A percentile compares a stretch with the other conserved stretches of the same genome.
Conservation (phyloP, 768 basidiomycete genomes). For the Rhodotorula diobovata region DNA sequence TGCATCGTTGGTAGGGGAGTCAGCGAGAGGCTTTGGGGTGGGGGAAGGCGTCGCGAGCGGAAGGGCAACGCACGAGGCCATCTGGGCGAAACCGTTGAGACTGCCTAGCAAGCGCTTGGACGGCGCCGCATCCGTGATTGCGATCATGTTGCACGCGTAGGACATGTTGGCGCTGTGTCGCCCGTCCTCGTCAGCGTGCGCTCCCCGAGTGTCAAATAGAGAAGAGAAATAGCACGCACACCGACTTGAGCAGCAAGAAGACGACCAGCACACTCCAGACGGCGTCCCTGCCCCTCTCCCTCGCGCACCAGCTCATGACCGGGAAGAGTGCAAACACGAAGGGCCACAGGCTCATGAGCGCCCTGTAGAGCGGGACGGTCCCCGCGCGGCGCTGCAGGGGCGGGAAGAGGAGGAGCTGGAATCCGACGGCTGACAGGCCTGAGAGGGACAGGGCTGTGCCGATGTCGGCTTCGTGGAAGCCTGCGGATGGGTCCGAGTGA, state of each 20-base stretch:
- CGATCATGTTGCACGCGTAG: conserved; percentile 37
- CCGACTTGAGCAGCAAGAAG: conserved; percentile 20
- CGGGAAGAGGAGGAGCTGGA: conserved; percentile 40
- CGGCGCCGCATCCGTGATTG: conserved; percentile 30
- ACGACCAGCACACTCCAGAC: conserved; percentile 27
- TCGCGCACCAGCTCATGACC: conserved; percentile 18
- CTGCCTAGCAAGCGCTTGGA: conserved; percentile 28
- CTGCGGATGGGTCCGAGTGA: conserved; percentile 15
- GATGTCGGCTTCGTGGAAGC: conserved; percentile 29
- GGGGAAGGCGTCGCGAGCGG: too few relatives aligned
- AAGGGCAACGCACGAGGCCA: conserved; percentile 25
- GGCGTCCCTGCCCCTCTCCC: neutral
- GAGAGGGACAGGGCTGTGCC: conserved; percentile 36
- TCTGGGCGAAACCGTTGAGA: conserved; percentile 36
- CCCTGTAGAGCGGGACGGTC: conserved; percentile 33
- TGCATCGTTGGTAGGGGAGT: neutral
- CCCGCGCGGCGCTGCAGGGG: conserved; percentile 33
- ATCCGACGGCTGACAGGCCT: conserved; percentile 25
- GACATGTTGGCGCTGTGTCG: conserved; percentile 19
- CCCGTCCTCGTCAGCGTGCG: too few relatives aligned
- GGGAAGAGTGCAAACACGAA: conserved; percentile 35
- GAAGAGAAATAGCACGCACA: conserved; percentile 10
- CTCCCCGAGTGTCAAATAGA: too few relatives aligned
- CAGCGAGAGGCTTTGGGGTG: too few relatives aligned
- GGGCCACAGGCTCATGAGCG: conserved; percentile 26